Percentiles rank a stretch among this genome's conserved stretches.
Evolutionary conservation across 495 filamentous ascomycete species (phyloP).

Genomic region (Neurospora africana): DNA sequence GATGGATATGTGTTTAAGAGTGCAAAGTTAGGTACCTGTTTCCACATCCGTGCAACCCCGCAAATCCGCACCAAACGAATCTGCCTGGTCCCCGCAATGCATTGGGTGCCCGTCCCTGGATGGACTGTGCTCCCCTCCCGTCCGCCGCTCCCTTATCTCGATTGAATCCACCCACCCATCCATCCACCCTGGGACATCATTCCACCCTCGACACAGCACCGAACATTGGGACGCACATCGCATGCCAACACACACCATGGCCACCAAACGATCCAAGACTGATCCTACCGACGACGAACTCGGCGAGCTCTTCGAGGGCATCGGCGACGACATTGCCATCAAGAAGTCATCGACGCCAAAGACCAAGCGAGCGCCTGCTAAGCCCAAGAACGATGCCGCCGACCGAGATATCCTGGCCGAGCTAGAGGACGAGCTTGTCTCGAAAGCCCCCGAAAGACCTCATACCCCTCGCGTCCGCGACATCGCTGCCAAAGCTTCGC

Average conservation of each 20-base stretch:
- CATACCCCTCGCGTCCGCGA: constrained; percentile 72
- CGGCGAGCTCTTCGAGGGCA: constrained; percentile 67
- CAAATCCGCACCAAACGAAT: background rate
- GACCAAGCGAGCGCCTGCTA: constrained; percentile 26
- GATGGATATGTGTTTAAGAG: background rate
- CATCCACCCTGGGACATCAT: background rate
- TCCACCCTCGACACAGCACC: background rate
- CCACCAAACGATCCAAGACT: constrained; percentile 31
- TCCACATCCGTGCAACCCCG: background rate
- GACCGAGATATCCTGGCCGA: constrained; percentile 72
- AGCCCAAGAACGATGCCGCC: constrained; percentile 35
- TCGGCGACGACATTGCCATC: constrained; percentile 41
- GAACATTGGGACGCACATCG: background rate
- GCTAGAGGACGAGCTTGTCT: constrained; percentile 61
- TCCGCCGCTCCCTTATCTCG: background rate
- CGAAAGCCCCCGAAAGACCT: constrained; percentile 59
- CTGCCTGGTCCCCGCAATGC: background rate
- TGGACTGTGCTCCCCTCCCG: background rate
- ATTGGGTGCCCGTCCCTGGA: background rate
- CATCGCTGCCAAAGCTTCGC: constrained; percentile 38
- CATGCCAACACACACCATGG: constrained; percentile 21
- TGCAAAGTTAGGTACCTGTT: background rate
- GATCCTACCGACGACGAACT: constrained; percentile 70
- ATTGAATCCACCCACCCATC: background rate
- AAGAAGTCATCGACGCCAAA: constrained; percentile 41